Evolutionary conservation across 2,329 filamentous ascomycete species (phyloP).

Genomic region (Ciborinia camelliae): DNA sequence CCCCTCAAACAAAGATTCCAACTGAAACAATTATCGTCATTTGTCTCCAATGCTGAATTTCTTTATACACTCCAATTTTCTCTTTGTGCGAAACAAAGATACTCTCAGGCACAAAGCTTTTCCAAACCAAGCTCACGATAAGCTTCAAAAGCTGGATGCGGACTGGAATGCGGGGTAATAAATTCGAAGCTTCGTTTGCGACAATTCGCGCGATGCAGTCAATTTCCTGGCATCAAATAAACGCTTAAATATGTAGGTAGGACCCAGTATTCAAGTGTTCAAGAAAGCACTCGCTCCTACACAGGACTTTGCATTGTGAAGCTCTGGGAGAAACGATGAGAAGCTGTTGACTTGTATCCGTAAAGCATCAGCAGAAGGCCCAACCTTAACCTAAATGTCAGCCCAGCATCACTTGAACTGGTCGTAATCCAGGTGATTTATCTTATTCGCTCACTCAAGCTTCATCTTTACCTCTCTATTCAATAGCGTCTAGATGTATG

Average conservation of each 20-base stretch:
- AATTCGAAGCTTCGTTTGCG: background rate
- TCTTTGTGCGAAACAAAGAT: background rate
- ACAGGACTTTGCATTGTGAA: background rate
- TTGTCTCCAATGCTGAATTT: background rate
- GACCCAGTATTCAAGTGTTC: too few species aligned
- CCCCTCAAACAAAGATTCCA: background rate
- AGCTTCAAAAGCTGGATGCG: slow-evolving; percentile 8
- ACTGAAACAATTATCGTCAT: background rate
- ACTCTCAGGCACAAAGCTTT: background rate
- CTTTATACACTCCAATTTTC: background rate
- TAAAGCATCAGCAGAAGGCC: background rate
- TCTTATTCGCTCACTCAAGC: background rate
- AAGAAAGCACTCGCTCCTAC: background rate
- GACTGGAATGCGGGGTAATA: slow-evolving; percentile 15
- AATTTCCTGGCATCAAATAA: background rate
- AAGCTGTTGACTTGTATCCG: background rate
- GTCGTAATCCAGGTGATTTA: too few species aligned
- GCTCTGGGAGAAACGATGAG: background rate
- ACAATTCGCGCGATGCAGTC: background rate
- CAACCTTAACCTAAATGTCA: background rate
- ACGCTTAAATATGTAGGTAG: background rate
- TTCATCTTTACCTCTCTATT: background rate
- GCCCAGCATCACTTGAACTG: background rate
- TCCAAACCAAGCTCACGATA: background rate
- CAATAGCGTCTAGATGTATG: background rate